Conservation (phyloP, 2,329 filamentous ascomycete species). For the Pseudocercospora cruenta region DNA sequence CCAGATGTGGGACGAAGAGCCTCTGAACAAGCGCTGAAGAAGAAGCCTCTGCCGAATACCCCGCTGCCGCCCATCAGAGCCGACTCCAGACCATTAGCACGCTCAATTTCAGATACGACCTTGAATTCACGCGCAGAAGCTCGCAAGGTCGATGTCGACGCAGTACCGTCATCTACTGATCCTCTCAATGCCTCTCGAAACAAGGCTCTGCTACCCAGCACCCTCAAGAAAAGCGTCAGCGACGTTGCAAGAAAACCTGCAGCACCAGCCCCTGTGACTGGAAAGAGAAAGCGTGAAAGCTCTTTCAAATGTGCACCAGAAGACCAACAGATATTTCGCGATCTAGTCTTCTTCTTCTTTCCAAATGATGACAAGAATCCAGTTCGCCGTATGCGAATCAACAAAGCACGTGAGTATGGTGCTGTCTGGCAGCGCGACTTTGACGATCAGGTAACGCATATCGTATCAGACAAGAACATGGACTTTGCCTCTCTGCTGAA, state of each 20-base stretch:
- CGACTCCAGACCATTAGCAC: slow-evolving; percentile 21
- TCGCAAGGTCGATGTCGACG: neutral
- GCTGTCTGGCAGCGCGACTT: slow-evolving; percentile 69
- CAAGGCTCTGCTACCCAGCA: neutral
- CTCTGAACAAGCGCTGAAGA: slow-evolving; percentile 26
- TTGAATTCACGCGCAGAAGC: neutral
- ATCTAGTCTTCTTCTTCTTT: slow-evolving; percentile 63
- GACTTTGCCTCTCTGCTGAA: slow-evolving; percentile 65
- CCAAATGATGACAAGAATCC: slow-evolving; percentile 76
- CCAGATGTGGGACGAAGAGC: slow-evolving; percentile 28
- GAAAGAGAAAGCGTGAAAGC: slow-evolving; percentile 37
- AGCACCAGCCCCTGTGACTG: slow-evolving; percentile 19
- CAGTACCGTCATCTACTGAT: slow-evolving; percentile 18
- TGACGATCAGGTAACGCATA: slow-evolving; percentile 66
- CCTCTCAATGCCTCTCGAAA: neutral
- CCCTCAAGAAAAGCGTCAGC: slow-evolving; percentile 25
- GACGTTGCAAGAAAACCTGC: slow-evolving; percentile 25
- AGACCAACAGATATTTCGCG: slow-evolving; percentile 36
- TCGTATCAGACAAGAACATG: slow-evolving; percentile 75
- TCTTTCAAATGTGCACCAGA: slow-evolving; percentile 30
- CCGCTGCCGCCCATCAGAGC: slow-evolving; percentile 9
- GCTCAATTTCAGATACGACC: slow-evolving; percentile 32
- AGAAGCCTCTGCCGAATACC: slow-evolving; percentile 8
- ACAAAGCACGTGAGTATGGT: slow-evolving; percentile 74
- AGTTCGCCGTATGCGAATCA: slow-evolving; percentile 70